Conservation (phyloP, 2,329 filamentous ascomycete species). For the Ophiostoma ips region DNA sequence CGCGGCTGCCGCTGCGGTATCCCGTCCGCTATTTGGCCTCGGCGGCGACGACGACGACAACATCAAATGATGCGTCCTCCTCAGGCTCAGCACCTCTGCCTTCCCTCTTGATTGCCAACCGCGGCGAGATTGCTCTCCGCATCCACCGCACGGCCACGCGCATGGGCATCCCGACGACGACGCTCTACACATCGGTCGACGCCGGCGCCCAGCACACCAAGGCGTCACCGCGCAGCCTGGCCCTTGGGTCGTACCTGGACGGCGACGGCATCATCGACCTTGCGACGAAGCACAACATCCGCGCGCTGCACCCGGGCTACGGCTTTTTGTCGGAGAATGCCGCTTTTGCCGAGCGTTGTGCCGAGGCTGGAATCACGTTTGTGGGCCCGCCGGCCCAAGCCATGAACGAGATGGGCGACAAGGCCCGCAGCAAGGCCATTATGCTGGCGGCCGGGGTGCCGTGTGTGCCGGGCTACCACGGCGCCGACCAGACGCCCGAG, state of each 20-base stretch:
- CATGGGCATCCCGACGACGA: conserved; percentile 85
- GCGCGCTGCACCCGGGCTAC: conserved; percentile 91
- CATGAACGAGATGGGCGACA: conserved; percentile 84
- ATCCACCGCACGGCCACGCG: conserved; percentile 78
- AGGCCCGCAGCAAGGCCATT: conserved; percentile 86
- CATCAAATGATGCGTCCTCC: conserved; percentile 20
- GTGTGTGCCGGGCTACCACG: conserved; percentile 93
- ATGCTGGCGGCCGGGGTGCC: conserved; percentile 93
- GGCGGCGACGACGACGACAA: conserved; percentile 2
- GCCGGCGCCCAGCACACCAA: conserved; percentile 76
- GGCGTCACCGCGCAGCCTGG: conserved; percentile 69
- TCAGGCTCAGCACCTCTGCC: conserved; percentile 18
- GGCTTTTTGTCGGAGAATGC: conserved; percentile 93
- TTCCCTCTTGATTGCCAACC: conserved; percentile 89
- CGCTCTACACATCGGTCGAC: conserved; percentile 89
- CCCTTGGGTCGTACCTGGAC: conserved; percentile 82
- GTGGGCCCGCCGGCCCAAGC: conserved; percentile 79
- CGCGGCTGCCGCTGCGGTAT: conserved; percentile 26
- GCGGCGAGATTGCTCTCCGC: conserved; percentile 90
- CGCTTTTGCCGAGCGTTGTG: conserved; percentile 74
- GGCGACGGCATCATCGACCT: conserved; percentile 83
- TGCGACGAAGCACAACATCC: conserved; percentile 72
- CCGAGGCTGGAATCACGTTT: conserved; percentile 81
- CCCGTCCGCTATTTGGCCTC: conserved; percentile 8
- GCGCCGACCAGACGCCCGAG: conserved; percentile 58